Conservation (phyloP, 441 rosid genomes). For the Capsella rubella region DNA sequence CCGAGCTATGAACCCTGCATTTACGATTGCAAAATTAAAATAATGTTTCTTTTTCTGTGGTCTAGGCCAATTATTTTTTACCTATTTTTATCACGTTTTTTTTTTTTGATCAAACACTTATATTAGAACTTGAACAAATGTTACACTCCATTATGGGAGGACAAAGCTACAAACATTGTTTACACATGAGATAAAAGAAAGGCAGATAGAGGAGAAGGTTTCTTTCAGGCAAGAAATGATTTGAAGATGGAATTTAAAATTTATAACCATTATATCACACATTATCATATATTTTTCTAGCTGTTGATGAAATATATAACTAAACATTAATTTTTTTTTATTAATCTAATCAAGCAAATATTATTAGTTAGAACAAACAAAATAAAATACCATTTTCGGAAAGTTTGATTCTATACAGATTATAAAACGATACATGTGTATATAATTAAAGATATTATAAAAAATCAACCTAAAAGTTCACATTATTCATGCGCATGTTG, state of each 20-base stretch:
- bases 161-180: no score
- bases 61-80: neutral
- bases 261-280: neutral
- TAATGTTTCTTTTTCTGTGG: neutral
- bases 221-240: neutral
- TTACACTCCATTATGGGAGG: no score
- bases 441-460: neutral
- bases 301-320: neutral
- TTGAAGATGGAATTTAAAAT: neutral
- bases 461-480: constrained; percentile 40
- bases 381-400: neutral
- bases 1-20: neutral
- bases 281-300: neutral
- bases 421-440: neutral
- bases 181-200: no score
- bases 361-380: neutral
- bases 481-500: constrained; percentile 39
- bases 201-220: no score
- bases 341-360: neutral
- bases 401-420: neutral
- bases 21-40: neutral
- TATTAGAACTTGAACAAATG: no score
- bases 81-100: neutral
- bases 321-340: neutral
- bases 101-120: no score